A percentile compares a stretch with the other conserved stretches of the same genome.
Conservation (phyloP, 208 protist genomes). For the Leptomonas pyrrhocoris region DNA sequence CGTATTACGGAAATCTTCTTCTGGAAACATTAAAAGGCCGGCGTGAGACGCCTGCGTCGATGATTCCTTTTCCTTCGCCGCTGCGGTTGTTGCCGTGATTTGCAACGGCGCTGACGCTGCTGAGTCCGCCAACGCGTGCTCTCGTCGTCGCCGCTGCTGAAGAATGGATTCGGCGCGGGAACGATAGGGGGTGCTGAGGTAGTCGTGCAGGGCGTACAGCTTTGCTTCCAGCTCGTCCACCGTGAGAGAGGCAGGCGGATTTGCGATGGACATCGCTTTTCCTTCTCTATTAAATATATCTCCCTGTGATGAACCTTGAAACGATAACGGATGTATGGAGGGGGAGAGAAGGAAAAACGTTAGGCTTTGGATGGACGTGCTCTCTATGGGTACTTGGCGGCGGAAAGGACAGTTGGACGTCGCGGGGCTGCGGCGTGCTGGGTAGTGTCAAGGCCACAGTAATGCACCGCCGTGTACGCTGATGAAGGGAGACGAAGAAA, state of each 20-base stretch:
- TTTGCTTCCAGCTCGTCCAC: conserved; percentile 32
- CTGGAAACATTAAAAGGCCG: not conserved
- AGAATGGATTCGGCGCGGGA: conserved; percentile 24
- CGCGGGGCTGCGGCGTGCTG: no score
- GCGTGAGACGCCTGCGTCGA: not conserved
- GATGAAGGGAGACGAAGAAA: no score
- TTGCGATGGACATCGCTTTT: conserved; percentile 7
- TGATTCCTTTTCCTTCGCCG: not conserved
- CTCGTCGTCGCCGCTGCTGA: conserved; percentile 23
- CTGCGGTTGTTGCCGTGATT: not conserved
- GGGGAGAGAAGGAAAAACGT: no score
- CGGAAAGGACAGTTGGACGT: no score
- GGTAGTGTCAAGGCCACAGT: no score
- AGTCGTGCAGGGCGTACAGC: conserved; percentile 29
- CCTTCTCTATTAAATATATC: not conserved
- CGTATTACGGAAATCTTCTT: not conserved
- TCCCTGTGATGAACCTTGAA: not conserved
- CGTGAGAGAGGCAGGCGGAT: conserved; percentile 7
- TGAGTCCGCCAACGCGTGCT: not conserved
- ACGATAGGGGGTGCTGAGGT: conserved; percentile 35
- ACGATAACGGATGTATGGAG: no score
- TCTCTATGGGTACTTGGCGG: no score
- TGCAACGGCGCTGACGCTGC: not conserved
- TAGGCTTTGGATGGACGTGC: no score
- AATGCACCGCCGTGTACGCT: no score